phyloP scores from a whole-genome alignment of 805 yeast genomes.

The Peterozyma toletana region DNA sequence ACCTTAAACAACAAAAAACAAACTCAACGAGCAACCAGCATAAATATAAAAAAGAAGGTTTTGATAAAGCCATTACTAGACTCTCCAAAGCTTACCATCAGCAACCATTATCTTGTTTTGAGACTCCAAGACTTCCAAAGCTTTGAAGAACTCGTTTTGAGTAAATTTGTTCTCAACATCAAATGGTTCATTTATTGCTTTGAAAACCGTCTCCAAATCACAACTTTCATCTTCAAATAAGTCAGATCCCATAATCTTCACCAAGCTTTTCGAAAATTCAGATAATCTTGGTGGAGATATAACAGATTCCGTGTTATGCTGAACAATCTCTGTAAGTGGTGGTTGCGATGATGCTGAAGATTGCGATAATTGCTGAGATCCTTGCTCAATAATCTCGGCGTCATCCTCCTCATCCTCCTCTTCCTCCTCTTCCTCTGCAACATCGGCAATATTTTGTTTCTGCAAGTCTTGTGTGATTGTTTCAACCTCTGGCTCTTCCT shows the following conservation, averaged over 20 bases:
- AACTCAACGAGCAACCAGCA: too few species aligned
- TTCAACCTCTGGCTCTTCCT: conserved; percentile 15
- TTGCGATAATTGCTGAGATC: conserved; percentile 7
- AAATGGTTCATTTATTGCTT: conserved; percentile 10
- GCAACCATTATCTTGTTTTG: conserved; percentile 41
- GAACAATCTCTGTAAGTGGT: conserved; percentile 11
- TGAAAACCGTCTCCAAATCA: conserved; percentile 16
- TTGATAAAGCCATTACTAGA: conserved; percentile 12
- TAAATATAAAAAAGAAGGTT: too few species aligned
- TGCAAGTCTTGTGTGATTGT: conserved; percentile 6
- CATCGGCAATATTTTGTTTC: conserved; percentile 10
- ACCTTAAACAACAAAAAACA: too few species aligned
- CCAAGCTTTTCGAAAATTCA: conserved; percentile 37
- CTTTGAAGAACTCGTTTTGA: conserved; percentile 35
- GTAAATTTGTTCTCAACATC: conserved; percentile 41
- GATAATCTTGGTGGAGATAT: conserved; percentile 45
- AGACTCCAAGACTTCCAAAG: conserved; percentile 32
- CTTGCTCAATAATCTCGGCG: conserved; percentile 6
- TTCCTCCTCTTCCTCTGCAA: conserved; percentile 12
- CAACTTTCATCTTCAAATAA: conserved; percentile 34
- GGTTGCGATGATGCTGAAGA: conserved; percentile 10
- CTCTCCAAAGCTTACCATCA: conserved; percentile 41
- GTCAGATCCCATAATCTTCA: conserved; percentile 36
- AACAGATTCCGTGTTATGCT: conserved; percentile 18
- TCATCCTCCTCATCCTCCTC: conserved; percentile 14